phyloP scores from a whole-genome alignment of 2,329 filamentous ascomycete genomes.

The Aspergillus tamarii region DNA sequence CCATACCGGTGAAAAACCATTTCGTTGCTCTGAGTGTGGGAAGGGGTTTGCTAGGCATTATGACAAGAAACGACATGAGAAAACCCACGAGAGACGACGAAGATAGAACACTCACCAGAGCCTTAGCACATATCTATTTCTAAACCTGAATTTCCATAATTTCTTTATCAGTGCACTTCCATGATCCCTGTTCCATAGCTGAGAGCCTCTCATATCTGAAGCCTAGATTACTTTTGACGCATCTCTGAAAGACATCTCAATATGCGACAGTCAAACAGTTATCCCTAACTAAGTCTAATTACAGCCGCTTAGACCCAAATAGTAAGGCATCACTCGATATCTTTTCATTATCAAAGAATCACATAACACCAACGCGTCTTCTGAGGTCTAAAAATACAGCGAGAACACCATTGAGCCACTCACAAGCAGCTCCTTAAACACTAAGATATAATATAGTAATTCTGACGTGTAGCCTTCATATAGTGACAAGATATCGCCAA shows the following conservation, averaged over 20 bases:
- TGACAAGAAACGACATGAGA: neutral
- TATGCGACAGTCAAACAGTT: too few relatives aligned
- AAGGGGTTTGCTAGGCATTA: neutral
- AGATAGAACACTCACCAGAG: neutral
- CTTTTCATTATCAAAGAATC: too few relatives aligned
- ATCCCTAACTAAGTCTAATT: too few relatives aligned
- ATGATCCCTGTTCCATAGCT: neutral
- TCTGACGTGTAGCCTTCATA: too few relatives aligned
- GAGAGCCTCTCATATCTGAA: neutral
- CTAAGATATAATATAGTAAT: too few relatives aligned
- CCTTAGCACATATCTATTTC: neutral
- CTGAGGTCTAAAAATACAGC: too few relatives aligned
- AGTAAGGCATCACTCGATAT: too few relatives aligned
- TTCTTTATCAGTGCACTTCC: neutral
- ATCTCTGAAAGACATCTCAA: neutral
- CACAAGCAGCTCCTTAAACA: too few relatives aligned
- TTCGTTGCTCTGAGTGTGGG: constrained; percentile 2
- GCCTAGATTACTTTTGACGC: neutral
- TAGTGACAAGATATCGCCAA: too few relatives aligned
- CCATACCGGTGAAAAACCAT: constrained; percentile 8
- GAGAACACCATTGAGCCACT: too few relatives aligned
- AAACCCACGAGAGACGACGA: neutral
- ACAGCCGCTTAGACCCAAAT: too few relatives aligned
- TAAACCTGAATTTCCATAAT: neutral
- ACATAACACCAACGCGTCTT: too few relatives aligned